phyloP scores from a whole-genome alignment of 2,329 filamentous ascomycete species.

The Pseudogymnoascus sp. region DNA sequence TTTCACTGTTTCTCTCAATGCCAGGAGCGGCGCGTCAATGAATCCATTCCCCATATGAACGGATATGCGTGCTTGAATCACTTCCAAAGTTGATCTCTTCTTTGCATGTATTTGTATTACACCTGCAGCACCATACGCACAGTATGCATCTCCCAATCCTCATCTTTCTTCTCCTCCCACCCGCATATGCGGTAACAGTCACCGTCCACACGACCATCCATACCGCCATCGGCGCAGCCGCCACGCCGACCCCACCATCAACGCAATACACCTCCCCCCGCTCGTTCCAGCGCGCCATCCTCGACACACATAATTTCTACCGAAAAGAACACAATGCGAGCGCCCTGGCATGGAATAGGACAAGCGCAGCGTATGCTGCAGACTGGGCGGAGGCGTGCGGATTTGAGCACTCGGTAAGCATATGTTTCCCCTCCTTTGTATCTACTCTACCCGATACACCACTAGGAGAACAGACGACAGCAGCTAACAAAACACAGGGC shows the following conservation, averaged over 20 bases:
- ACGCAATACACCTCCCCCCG: slow-evolving; percentile 33
- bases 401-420: slow-evolving; percentile 44
- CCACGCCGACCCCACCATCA: neutral
- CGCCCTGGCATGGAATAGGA: slow-evolving; percentile 56
- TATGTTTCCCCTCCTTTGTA: neutral
- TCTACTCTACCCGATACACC: no score
- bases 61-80: neutral
- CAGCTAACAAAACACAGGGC: slow-evolving; percentile 29
- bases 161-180: neutral
- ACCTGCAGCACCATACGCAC: neutral
- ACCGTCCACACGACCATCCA: neutral
- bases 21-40: neutral
- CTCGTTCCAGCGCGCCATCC: slow-evolving; percentile 44
- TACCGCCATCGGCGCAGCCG: neutral
- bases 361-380: slow-evolving; percentile 48
- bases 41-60: neutral
- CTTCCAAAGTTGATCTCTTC: neutral
- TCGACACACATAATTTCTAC: slow-evolving; percentile 62
- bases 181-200: neutral
- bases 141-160: neutral
- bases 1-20: neutral
- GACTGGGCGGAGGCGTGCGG: slow-evolving; percentile 41
- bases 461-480: neutral
- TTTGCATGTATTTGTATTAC: neutral
- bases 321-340: slow-evolving; percentile 55